These are phyloP conservation scores for Trametes cubensis DNA, from an alignment of 768 basidiomycete genomes.

Conservation along the genomic window DNA sequence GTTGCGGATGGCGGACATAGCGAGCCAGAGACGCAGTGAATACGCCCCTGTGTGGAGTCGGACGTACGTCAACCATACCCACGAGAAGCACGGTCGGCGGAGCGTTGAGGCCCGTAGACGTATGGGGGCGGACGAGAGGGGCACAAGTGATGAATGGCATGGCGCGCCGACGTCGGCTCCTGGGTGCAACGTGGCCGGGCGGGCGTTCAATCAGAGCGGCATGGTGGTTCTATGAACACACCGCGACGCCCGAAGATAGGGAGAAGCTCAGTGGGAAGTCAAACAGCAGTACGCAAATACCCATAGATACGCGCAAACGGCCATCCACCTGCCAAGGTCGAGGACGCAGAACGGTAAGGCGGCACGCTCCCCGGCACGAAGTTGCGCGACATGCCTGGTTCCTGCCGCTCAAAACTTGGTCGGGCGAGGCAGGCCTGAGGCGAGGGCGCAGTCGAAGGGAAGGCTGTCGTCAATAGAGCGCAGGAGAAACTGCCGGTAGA, in stretches of 20 bases:
- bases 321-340: slow-evolving; percentile 8
- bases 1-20: slow-evolving; percentile 17
- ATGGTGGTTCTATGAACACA: slow-evolving; percentile 1
- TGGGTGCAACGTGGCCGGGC: neutral
- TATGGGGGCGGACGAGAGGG: neutral
- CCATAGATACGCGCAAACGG: slow-evolving; percentile 1
- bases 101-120: slow-evolving; percentile 3
- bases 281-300: neutral
- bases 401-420: slow-evolving; percentile 4
- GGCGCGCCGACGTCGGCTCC: slow-evolving; percentile 17
- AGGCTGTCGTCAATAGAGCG: slow-evolving; percentile 10
- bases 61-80: slow-evolving; percentile 11
- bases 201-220: slow-evolving; percentile 6
- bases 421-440: neutral
- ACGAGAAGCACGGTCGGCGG: slow-evolving; percentile 9
- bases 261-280: slow-evolving; percentile 4
- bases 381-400: neutral
- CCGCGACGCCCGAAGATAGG: slow-evolving; percentile 20
- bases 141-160: neutral
- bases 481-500: slow-evolving; percentile 1
- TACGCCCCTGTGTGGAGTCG: slow-evolving; percentile 4
- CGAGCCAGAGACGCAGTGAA: slow-evolving; percentile 7
- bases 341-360: slow-evolving; percentile 10
- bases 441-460: slow-evolving; percentile 6
- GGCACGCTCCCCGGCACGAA: slow-evolving; percentile 19